Evolutionary conservation across 1,284 basidiomycete species (phyloP).

Genomic region (Sanguinoderma infundibulare): DNA sequence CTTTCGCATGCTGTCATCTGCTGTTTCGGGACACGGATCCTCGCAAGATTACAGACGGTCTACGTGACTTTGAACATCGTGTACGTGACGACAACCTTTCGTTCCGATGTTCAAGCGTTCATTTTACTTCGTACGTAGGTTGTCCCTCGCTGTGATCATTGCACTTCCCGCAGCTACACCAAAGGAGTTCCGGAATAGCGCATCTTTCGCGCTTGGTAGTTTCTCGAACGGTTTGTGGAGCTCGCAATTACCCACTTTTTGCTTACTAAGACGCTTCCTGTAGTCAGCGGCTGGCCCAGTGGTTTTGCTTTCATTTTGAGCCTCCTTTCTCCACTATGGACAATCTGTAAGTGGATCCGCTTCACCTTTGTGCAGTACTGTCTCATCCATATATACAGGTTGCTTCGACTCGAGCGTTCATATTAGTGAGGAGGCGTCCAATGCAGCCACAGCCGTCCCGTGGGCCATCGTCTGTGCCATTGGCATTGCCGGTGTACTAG

Average conservation of each 20-base stretch:
- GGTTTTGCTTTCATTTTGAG: slow-evolving; percentile 80
- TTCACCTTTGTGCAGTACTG: background rate
- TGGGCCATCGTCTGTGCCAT: slow-evolving; percentile 73
- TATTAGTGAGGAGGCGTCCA: slow-evolving; percentile 78
- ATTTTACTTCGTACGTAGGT: slow-evolving; percentile 48
- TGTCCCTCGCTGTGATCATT: slow-evolving; percentile 77
- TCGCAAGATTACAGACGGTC: slow-evolving; percentile 77
- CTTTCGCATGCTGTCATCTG: slow-evolving; percentile 66
- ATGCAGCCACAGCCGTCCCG: slow-evolving; percentile 74
- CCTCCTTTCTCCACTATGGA: slow-evolving; percentile 80
- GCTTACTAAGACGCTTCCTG: background rate
- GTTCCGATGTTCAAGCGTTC: background rate
- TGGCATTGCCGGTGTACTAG: slow-evolving; percentile 62
- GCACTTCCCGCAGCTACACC: slow-evolving; percentile 78
- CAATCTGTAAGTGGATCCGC: slow-evolving; percentile 26
- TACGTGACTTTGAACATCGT: slow-evolving; percentile 73
- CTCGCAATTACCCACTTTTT: background rate
- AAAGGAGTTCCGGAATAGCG: slow-evolving; percentile 65
- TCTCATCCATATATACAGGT: slow-evolving; percentile 29
- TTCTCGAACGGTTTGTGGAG: slow-evolving; percentile 45
- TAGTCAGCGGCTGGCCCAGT: slow-evolving; percentile 62
- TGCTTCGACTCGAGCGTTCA: slow-evolving; percentile 68
- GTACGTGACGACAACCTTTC: slow-evolving; percentile 50
- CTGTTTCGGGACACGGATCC: slow-evolving; percentile 64
- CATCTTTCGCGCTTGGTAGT: slow-evolving; percentile 67